phyloP scores from a whole-genome alignment of 225 moss, liverwort and hornwort genomes.

The Pseudisothecium myosuroides region DNA sequence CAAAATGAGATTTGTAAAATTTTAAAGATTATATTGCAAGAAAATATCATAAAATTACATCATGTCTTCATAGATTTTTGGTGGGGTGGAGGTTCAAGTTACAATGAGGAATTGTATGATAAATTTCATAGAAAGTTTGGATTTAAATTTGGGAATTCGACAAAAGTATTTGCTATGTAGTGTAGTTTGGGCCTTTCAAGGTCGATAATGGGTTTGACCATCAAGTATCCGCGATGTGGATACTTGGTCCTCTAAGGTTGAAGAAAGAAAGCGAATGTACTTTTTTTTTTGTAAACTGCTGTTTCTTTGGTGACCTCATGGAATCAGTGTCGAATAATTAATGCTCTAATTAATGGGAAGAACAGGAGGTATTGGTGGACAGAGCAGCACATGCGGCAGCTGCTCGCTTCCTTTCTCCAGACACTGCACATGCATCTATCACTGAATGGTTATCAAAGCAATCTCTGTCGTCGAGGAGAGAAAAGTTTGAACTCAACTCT shows the following conservation, averaged over 20 bases:
- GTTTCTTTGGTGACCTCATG: neutral
- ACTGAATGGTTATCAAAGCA: conserved; percentile 24
- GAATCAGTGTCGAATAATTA: neutral
- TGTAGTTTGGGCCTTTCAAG: neutral
- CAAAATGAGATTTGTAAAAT: neutral
- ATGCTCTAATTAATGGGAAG: neutral
- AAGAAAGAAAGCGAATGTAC: neutral
- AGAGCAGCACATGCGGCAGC: conserved; percentile 98
- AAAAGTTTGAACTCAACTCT: conserved; percentile 56
- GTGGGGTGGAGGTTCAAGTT: neutral
- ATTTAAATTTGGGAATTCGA: neutral
- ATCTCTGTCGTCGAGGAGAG: conserved; percentile 7
- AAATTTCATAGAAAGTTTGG: neutral
- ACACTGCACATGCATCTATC: conserved; percentile 2
- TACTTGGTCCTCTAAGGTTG: neutral
- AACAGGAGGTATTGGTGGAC: conserved; percentile 88
- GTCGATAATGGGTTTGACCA: neutral
- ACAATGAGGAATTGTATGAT: neutral
- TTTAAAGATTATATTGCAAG: neutral
- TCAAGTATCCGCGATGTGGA: neutral
- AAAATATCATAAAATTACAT: neutral
- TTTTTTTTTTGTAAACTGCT: neutral
- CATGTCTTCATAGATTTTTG: neutral
- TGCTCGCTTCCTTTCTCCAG: conserved; percentile 63
- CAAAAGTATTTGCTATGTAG: neutral